phyloP scores from a whole-genome alignment of 2,329 filamentous ascomycete genomes.

The Cladosporium halotolerans region DNA sequence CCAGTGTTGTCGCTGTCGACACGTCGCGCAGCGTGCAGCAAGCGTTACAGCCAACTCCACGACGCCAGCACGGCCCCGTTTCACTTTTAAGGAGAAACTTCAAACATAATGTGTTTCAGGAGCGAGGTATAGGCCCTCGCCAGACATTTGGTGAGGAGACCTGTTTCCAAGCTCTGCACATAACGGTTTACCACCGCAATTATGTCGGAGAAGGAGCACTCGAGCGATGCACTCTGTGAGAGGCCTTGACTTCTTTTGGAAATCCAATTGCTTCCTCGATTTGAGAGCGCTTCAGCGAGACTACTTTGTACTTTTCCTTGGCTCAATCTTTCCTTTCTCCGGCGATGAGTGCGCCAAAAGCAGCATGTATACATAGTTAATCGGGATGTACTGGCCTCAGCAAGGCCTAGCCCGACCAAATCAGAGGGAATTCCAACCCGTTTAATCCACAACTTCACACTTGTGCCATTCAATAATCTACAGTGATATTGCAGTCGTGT shows the following conservation, averaged over 20 bases:
- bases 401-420: slow-evolving; percentile 7
- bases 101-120: slow-evolving; percentile 14
- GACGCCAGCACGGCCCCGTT: slow-evolving; percentile 2
- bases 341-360: slow-evolving; percentile 8
- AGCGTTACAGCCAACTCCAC: neutral
- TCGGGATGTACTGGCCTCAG: slow-evolving; percentile 5
- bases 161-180: too few relatives aligned
- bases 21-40: neutral
- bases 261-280: neutral
- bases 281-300: slow-evolving; percentile 2
- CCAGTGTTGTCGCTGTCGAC: neutral
- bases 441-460: neutral
- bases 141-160: neutral
- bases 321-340: slow-evolving; percentile 1
- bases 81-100: slow-evolving; percentile 12
- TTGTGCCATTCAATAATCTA: too few relatives aligned
- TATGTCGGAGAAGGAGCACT: neutral
- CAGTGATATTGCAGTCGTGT: neutral
- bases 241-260: too few relatives aligned
- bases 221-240: too few relatives aligned
- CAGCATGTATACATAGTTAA: slow-evolving; percentile 13
- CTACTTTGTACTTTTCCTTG: slow-evolving; percentile 1
- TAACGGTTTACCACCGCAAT: neutral
- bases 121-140: neutral
- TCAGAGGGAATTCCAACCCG: neutral